These are phyloP conservation scores for Umbilicus rupestris DNA, from an alignment of 164 flowering plant genomes.

Conservation along the genomic window DNA sequence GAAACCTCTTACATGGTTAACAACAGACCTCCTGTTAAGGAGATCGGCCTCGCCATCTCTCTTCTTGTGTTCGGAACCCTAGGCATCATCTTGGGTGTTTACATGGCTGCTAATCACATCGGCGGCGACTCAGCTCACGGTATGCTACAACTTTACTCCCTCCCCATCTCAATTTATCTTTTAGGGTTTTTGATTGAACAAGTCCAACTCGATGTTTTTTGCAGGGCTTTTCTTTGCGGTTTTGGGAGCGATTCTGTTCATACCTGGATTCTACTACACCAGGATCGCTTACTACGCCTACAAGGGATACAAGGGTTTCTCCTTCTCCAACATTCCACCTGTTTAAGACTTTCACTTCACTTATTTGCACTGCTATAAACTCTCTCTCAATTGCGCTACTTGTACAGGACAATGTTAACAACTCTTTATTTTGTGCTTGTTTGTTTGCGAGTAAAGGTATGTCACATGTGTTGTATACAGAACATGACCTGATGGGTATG, in stretches of 20 bases:
- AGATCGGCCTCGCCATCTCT: slow-evolving; percentile 77
- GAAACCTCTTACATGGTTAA: slow-evolving; percentile 58
- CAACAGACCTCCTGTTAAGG: slow-evolving; percentile 81
- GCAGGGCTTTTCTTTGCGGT: slow-evolving; percentile 78
- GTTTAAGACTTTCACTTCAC: slow-evolving; percentile 25
- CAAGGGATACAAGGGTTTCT: slow-evolving; percentile 93
- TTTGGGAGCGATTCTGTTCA: slow-evolving; percentile 66
- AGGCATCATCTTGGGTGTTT: slow-evolving; percentile 59
- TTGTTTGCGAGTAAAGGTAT: too few relatives aligned
- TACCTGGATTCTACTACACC: slow-evolving; percentile 87
- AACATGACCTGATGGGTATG: too few relatives aligned
- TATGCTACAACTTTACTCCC: slow-evolving; percentile 12
- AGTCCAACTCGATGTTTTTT: not conserved
- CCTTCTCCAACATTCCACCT: slow-evolving; percentile 81
- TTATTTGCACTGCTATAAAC: not conserved
- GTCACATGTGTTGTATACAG: too few relatives aligned
- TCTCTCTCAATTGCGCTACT: too few relatives aligned
- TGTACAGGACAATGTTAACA: too few relatives aligned
- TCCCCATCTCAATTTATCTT: not conserved
- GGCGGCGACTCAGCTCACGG: slow-evolving; percentile 94
- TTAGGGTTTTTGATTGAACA: not conserved
- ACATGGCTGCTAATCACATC: slow-evolving; percentile 64
- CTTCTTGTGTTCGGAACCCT: slow-evolving; percentile 69
- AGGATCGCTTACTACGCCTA: slow-evolving; percentile 91
- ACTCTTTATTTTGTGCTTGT: too few relatives aligned